Evolutionary conservation across 495 filamentous ascomycete species (phyloP), one percentile per base, ranked within the genome.

Genomic region (Penicillium steckii): DNA sequence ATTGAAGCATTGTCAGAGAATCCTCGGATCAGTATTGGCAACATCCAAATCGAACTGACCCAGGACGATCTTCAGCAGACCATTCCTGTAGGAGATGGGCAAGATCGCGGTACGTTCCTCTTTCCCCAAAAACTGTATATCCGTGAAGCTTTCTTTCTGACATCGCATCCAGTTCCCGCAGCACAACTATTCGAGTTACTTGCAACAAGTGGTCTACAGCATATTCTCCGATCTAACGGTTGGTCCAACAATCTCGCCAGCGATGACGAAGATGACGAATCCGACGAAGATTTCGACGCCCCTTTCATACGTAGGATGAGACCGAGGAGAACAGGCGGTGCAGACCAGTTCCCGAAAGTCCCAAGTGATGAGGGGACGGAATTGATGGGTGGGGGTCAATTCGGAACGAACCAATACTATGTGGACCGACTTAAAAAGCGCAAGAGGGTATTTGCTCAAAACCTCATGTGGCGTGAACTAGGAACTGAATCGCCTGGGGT

Each of bases 391-490:
- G 84, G 85, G 13, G 91, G 91, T 1, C 75, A 73, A 4, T 96
- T 95, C 61, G 91, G 91, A 3, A 75, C 74, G 18, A 85, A 80
- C 47, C 75, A 82, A 42, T 65, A 74, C 38, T 75, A 76, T 18
- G 65, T 71, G 25, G 79, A 75, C 55, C 80, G 61, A 37, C 67
- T 65, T 8, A 77, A 70, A 44, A 81, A 73, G 48, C 73, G 80
- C 32, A 86, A 85, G 64, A 82, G 81, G 53, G 76, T 61, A 13
- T 65, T 95, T 10, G 80, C 87, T 12, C 77, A 76, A 26, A 80
- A 84, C 22, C 67, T 96, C 12, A 80, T 97, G 48, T 85, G 87
- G 64, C 81, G 94, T 41, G 92, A 96, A 68, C 65, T 96, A 18
- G 92, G 91, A 0, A 53, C 85, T 29, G 80, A 81, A 35, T 65